These are phyloP conservation scores for Tolypocladium tundrense DNA, from an alignment of 2,329 filamentous ascomycete species.

Conservation along the genomic window DNA sequence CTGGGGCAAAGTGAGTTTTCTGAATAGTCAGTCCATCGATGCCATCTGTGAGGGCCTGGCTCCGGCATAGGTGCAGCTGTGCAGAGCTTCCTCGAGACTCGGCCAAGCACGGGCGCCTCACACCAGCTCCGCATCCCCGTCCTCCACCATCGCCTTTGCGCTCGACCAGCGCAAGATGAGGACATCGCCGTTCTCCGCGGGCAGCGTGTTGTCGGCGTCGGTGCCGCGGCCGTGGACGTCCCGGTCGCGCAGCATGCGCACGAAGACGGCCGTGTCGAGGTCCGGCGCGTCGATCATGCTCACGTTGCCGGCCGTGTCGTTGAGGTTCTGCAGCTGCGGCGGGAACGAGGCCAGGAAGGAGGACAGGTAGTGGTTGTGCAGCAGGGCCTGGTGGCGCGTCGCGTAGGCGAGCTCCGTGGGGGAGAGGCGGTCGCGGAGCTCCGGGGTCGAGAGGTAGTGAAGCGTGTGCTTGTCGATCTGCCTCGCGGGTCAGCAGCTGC, in stretches of 20 bases:
- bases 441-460: slow-evolving; percentile 54
- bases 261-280: slow-evolving; percentile 72
- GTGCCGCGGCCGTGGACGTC: slow-evolving; percentile 51
- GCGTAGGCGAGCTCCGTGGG: slow-evolving; percentile 72
- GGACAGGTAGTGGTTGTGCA: slow-evolving; percentile 74
- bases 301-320: slow-evolving; percentile 81
- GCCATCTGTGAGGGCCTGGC: background rate
- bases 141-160: slow-evolving; percentile 49
- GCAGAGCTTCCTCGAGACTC: background rate
- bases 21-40: no score
- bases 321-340: slow-evolving; percentile 65
- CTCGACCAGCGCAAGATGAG: slow-evolving; percentile 67
- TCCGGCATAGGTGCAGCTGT: background rate
- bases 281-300: slow-evolving; percentile 91
- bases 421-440: slow-evolving; percentile 55
- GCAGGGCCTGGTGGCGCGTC: slow-evolving; percentile 70
- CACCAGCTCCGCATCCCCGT: slow-evolving; percentile 47
- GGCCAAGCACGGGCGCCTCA: slow-evolving; percentile 21
- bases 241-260: slow-evolving; percentile 55
- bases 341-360: slow-evolving; percentile 84
- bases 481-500: background rate
- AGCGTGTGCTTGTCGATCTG: slow-evolving; percentile 70
- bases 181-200: slow-evolving; percentile 51
- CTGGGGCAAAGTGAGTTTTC: background rate
- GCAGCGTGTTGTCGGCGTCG: slow-evolving; percentile 50